phyloP scores from a whole-genome alignment of 176 grass and related monocot species.

The Raddia guianensis region DNA sequence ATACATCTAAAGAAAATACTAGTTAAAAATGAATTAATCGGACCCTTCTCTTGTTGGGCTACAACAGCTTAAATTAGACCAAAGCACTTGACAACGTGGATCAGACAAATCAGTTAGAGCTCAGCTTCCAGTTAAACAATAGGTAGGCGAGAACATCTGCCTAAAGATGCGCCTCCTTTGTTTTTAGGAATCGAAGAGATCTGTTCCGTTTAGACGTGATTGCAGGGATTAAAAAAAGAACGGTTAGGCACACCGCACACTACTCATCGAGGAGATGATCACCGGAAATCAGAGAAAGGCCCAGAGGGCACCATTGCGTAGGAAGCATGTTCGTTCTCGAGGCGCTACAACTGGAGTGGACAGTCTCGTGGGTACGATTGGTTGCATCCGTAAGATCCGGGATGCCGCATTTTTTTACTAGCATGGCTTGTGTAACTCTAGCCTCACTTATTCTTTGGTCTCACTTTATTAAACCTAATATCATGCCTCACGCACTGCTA shows the following conservation, averaged over 20 bases:
- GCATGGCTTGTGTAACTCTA: too few relatives aligned
- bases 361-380: too few relatives aligned
- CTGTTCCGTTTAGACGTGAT: not conserved
- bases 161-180: not conserved
- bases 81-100: not conserved
- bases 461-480: too few relatives aligned
- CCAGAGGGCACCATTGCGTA: not conserved
- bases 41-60: too few relatives aligned
- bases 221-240: not conserved
- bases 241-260: constrained; percentile 4
- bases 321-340: constrained; percentile 47
- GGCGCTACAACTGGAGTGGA: not conserved
- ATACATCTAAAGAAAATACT: too few relatives aligned
- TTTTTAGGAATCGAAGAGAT: constrained; percentile 8
- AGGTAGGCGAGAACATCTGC: not conserved
- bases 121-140: not conserved
- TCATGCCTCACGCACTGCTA: too few relatives aligned
- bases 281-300: not conserved
- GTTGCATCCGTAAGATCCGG: too few relatives aligned
- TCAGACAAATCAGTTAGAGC: not conserved
- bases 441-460: too few relatives aligned
- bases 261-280: not conserved
- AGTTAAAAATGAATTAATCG: too few relatives aligned
- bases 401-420: too few relatives aligned
- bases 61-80: not conserved